Base-by-base conservation (phyloP, 352 stramenopile genomes). In the Globisporangium abappressorium region DNA sequence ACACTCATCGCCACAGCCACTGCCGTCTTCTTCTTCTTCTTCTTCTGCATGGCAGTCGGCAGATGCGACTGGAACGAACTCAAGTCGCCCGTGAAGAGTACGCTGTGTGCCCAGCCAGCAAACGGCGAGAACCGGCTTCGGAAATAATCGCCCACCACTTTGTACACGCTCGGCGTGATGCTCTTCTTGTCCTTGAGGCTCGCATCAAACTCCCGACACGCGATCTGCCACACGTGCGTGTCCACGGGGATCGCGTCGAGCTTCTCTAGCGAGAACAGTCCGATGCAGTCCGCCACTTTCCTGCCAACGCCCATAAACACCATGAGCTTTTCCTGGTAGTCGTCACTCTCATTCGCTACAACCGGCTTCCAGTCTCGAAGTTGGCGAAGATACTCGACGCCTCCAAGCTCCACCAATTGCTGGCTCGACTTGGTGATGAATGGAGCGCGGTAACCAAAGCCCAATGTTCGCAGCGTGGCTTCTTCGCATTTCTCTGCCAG, bases 281-380 rank as follows among this genome's bases (percentile, higher is more conserved):
- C 96, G 9, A 99, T 90, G 73, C 97, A 99, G 77, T 99, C 97
- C 1, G 97, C 97, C 3, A 99, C 97, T 78, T 99, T 99, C 20
- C 81, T 77, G 1, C 96, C 96, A 5, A 99, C 94, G 8, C 96
- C 97, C 28, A 72, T 43, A 57, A 91, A 91, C 55, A 85, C 71
- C 75, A 86, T 85, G 54, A 91, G 69, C n/a, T 84, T 56, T 11
- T 81, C 77, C 65, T 89, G 80, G 60, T 89, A 87, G 5, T 51
- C 36, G n/a, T 66, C 57, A 15, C 30, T 20, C 1, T 54, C 62
- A n/a, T 20, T 12, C 6, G n/a, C 43, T 9, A 3, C 9, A 22
- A 22, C 18, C 18, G 9, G 57, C 24, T 68, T 75, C 28, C 15
- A 36, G 47, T 84, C 77, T 12, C 84, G 76, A 57, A 97, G 78